Conservation (phyloP, 2,329 filamentous ascomycete genomes). For the Volutella citrinella region DNA sequence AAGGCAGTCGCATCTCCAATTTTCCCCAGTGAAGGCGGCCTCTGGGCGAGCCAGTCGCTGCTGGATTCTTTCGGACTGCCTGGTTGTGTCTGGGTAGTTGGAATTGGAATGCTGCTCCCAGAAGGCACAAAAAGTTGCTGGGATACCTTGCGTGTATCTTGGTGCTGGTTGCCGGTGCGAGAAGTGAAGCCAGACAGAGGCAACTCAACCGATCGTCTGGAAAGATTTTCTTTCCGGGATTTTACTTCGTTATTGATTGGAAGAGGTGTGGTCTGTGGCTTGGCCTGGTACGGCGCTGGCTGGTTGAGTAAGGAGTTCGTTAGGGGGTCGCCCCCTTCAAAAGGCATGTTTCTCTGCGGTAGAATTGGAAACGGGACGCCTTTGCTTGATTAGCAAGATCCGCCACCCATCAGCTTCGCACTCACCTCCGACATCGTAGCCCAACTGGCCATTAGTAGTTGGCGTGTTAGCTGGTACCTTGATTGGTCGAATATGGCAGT, state of each 20-base stretch:
- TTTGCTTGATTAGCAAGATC: slow-evolving; percentile 6
- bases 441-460: slow-evolving; percentile 20
- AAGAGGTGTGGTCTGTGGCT: slow-evolving; percentile 25
- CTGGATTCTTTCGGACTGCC: slow-evolving; percentile 12
- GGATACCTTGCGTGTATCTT: slow-evolving; percentile 39
- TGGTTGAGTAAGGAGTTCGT: slow-evolving; percentile 49
- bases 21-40: slow-evolving; percentile 7
- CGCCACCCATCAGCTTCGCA: too few species aligned
- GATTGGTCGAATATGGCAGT: slow-evolving; percentile 17
- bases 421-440: slow-evolving; percentile 17
- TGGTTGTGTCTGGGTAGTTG: slow-evolving; percentile 11
- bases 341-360: slow-evolving; percentile 14
- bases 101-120: slow-evolving; percentile 14
- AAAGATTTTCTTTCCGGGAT: slow-evolving; percentile 43
- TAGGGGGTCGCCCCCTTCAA: slow-evolving; percentile 41
- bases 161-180: slow-evolving; percentile 21
- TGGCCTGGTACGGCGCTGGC: slow-evolving; percentile 36
- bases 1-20: too few species aligned
- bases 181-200: too few species aligned
- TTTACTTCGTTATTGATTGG: slow-evolving; percentile 38
- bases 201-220: too few species aligned
- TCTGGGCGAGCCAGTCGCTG: slow-evolving; percentile 8
- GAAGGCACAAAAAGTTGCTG: slow-evolving; percentile 34
- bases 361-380: slow-evolving; percentile 18
- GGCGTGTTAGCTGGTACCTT: slow-evolving; percentile 45